Percentiles rank a stretch among this genome's conserved stretches.
Evolutionary conservation across 2,329 filamentous ascomycete species (phyloP).

Genomic region (Sporothrix brasiliensis): DNA sequence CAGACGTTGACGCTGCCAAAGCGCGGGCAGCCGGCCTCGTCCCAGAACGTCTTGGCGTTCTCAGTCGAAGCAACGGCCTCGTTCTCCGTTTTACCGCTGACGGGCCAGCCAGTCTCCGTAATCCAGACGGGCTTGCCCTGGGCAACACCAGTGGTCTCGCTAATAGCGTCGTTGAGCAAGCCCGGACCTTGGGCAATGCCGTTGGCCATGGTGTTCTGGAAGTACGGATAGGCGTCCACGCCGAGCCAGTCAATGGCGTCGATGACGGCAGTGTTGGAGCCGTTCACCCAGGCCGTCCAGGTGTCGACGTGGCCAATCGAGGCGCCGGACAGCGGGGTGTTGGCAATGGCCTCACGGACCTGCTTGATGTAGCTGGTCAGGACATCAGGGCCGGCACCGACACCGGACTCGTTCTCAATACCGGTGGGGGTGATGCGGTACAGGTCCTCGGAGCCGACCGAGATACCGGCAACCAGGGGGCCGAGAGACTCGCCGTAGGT

Average conservation of each 20-base stretch:
- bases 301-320: slow-evolving; percentile 85
- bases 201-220: slow-evolving; percentile 70
- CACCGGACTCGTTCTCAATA: slow-evolving; percentile 61
- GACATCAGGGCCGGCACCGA: slow-evolving; percentile 62
- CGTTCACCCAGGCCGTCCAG: slow-evolving; percentile 78
- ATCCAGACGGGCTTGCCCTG: slow-evolving; percentile 77
- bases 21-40: slow-evolving; percentile 72
- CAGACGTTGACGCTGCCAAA: slow-evolving; percentile 68
- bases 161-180: slow-evolving; percentile 70
- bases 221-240: slow-evolving; percentile 85
- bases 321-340: slow-evolving; percentile 60
- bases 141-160: slow-evolving; percentile 60
- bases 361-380: slow-evolving; percentile 72
- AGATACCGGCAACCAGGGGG: slow-evolving; percentile 75
- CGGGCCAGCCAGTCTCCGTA: slow-evolving; percentile 87
- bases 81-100: slow-evolving; percentile 66
- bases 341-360: slow-evolving; percentile 64
- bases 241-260: slow-evolving; percentile 76
- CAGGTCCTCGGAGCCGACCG: slow-evolving; percentile 82
- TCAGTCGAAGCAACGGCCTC: slow-evolving; percentile 63
- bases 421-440: slow-evolving; percentile 78
- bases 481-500: slow-evolving; percentile 69
- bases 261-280: slow-evolving; percentile 70
- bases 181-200: slow-evolving; percentile 63
- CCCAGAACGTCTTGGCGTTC: slow-evolving; percentile 81